phyloP scores from a whole-genome alignment of 225 moss, liverwort and hornwort genomes.

The Thuidium tamariscinum region DNA sequence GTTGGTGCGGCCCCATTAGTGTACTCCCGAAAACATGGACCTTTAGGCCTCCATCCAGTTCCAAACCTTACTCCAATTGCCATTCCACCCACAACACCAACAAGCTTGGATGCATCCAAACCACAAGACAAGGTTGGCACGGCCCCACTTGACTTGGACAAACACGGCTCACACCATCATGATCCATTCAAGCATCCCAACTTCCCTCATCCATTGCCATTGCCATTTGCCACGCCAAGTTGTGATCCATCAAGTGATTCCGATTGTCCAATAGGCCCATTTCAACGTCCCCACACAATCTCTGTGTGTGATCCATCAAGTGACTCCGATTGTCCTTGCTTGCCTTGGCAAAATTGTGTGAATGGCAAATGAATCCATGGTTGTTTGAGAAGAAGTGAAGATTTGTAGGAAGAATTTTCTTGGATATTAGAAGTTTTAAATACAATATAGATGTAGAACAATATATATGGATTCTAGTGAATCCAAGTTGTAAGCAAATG shows the following conservation, averaged over 20 bases:
- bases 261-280: neutral
- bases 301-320: too few species aligned
- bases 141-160: neutral
- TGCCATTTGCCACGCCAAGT: too few species aligned
- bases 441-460: neutral
- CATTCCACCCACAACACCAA: neutral
- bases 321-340: neutral
- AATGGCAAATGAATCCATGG: neutral
- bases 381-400: too few species aligned
- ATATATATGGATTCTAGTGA: neutral
- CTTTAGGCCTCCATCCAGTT: neutral
- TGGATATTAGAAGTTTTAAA: neutral
- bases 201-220: too few species aligned
- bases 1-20: neutral
- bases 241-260: too few species aligned
- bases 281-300: too few species aligned
- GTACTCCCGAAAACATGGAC: neutral
- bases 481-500: neutral
- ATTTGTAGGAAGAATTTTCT: too few species aligned
- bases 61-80: neutral
- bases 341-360: neutral
- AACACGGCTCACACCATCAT: neutral
- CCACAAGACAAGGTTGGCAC: accelerated
- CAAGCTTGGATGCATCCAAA: neutral
- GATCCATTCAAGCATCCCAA: too few species aligned